Conservation (phyloP, 768 basidiomycete genomes). For the Kwoniella sp. region DNA sequence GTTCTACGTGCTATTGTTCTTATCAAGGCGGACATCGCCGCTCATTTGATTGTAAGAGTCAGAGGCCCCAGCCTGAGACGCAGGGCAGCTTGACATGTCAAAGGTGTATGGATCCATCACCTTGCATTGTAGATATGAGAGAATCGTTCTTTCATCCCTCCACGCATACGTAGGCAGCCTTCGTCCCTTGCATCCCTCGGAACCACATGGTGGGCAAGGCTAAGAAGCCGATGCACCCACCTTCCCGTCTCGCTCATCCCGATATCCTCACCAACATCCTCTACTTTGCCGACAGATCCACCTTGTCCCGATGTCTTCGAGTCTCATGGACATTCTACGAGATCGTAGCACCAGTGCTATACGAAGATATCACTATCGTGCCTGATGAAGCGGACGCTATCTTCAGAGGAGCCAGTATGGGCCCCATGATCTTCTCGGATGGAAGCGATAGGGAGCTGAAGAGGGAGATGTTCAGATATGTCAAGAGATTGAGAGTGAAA, state of each 20-base stretch:
- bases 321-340: conserved; percentile 19
- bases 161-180: no score
- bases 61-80: not conserved
- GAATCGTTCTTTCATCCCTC: no score
- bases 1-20: not conserved
- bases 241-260: conserved; percentile 15
- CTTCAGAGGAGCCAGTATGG: conserved; percentile 12
- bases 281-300: conserved; percentile 7
- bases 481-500: conserved; percentile 7
- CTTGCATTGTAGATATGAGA: no score
- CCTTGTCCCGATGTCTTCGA: conserved; percentile 13
- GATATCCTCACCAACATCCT: conserved; percentile 16
- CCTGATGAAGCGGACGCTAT: conserved; percentile 10
- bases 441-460: conserved; percentile 11
- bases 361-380: conserved; percentile 9
- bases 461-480: conserved; percentile 1
- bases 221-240: not conserved
- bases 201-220: not conserved
- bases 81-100: not conserved
- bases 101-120: no score
- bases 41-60: not conserved
- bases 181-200: no score
- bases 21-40: not conserved
- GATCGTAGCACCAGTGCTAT: conserved; percentile 5
- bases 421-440: conserved; percentile 13